Conservation (phyloP, 1,139 yeast species). For the Nakaseomyces sp. region DNA sequence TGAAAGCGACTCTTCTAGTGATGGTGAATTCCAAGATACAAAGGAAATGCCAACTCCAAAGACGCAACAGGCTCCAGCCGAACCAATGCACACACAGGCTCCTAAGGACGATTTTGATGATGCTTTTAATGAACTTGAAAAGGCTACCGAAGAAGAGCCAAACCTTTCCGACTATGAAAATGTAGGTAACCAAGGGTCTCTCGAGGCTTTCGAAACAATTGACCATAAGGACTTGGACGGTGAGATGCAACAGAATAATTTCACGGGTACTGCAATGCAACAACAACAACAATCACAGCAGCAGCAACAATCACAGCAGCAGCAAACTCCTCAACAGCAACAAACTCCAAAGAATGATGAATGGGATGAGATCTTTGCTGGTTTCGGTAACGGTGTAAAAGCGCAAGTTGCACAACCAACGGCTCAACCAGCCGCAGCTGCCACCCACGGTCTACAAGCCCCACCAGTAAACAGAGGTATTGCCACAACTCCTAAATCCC, state of each 20-base stretch:
- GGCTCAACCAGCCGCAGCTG: conserved; percentile 6
- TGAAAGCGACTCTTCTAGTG: conserved; percentile 47
- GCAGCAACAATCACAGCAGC: too few species aligned
- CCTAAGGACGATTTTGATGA: conserved; percentile 46
- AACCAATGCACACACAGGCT: conserved; percentile 17
- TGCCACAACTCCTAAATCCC: conserved; percentile 36
- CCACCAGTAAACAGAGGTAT: conserved; percentile 27
- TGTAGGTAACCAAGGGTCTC: conserved; percentile 13
- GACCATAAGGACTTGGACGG: conserved; percentile 26
- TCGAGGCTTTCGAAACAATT: conserved; percentile 24
- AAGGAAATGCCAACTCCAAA: conserved; percentile 11
- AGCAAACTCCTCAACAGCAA: too few species aligned
- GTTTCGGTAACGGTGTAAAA: conserved; percentile 51
- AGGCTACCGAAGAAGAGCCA: conserved; percentile 37
- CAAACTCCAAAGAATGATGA: conserved; percentile 45
- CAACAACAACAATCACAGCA: conserved; percentile 6
- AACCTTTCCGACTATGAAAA: conserved; percentile 25
- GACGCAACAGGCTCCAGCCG: conserved; percentile 3
- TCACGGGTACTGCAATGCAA: conserved; percentile 31
- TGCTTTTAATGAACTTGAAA: conserved; percentile 22
- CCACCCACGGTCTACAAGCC: conserved; percentile 6
- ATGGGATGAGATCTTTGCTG: conserved; percentile 93
- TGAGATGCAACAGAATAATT: conserved; percentile 31
- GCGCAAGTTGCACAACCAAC: conserved; percentile 11
- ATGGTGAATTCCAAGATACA: conserved; percentile 27